Conservation (phyloP, 2,329 filamentous ascomycete species). For the Aureobasidium zeae region DNA sequence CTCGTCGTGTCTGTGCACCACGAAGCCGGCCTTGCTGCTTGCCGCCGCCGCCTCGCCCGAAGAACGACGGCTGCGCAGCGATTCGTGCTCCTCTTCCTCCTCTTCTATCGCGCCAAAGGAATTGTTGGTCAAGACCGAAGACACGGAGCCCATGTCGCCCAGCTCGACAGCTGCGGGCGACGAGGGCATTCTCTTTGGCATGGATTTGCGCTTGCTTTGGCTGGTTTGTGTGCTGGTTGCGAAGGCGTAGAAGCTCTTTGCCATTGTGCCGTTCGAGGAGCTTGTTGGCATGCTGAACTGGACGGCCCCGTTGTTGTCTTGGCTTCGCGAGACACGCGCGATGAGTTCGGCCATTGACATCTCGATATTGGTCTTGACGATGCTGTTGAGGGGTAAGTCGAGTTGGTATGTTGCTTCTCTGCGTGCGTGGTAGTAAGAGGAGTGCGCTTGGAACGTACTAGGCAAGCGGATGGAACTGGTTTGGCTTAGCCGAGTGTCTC, state of each 20-base stretch:
- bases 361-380: constrained; percentile 44
- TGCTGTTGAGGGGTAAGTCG: constrained; percentile 31
- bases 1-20: constrained; percentile 13
- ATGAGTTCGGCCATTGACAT: constrained; percentile 46
- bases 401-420: too few relatives aligned
- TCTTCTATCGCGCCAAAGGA: constrained; percentile 9
- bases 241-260: background rate
- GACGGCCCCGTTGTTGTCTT: background rate
- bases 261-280: constrained; percentile 4
- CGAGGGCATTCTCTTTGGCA: background rate
- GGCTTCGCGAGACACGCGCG: constrained; percentile 27
- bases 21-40: background rate
- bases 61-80: background rate
- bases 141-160: background rate
- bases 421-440: too few relatives aligned
- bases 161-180: background rate
- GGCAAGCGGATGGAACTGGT: constrained; percentile 33
- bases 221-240: background rate
- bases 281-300: background rate
- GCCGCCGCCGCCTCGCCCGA: background rate
- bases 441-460: background rate
- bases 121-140: background rate
- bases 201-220: background rate
- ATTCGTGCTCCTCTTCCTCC: background rate
- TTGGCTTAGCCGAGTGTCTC: constrained; percentile 40